Evolutionary conservation across 148 eudicot genomes (phyloP), one percentile per base, ranked within the genome.

Genomic region (Amaranthus cruentus): DNA sequence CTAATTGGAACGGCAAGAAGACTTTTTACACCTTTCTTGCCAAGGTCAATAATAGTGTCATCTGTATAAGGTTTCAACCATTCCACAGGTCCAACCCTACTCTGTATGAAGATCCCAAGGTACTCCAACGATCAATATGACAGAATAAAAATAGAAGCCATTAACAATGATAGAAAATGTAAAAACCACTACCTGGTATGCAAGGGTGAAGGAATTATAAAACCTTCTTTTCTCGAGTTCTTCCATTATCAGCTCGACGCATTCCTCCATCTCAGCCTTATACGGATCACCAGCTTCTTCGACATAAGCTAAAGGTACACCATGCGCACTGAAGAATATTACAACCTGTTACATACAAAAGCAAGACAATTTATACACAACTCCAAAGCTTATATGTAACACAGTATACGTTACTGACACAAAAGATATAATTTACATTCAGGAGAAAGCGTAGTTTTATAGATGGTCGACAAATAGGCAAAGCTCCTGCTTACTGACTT

Each of bases 281-380:
- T 94, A 94, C 51, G 98, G 98, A 70, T 94, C 98, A 81, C 98
- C 98, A 75, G 98, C 98, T 88, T 94, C 97, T 81, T 94, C 97
- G 68, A 91, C 97, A 76, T 94, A 91, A 44, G 97, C 96, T 72
- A 94, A 83, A 68, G 98, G 98, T 62, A 94, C 98, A 10, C 98
- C 98, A 77, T 94, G 98, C 57, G 98, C 98, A 80, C 98, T 94
- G 78, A 94, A 94, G 79, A 94, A 94, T 82, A 94, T 91, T 89
- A 91, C 86, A 21, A 91, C 98, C 98, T 91, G 85, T 71, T 77
- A 65, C 51, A 60, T 48, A 69, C 43, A 57, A 43, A 49, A 54
- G 47, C 21, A 74, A 55, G 47, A 63, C 55, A 61, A 55, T 68
- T 28, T 28, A 28, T 28, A 28, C 38, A 28, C 2, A 28, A 70